Percentiles rank a stretch among this genome's conserved stretches.
Conservation (phyloP, 352 stramenopile genomes). For the Pythium vanterpoolii region DNA sequence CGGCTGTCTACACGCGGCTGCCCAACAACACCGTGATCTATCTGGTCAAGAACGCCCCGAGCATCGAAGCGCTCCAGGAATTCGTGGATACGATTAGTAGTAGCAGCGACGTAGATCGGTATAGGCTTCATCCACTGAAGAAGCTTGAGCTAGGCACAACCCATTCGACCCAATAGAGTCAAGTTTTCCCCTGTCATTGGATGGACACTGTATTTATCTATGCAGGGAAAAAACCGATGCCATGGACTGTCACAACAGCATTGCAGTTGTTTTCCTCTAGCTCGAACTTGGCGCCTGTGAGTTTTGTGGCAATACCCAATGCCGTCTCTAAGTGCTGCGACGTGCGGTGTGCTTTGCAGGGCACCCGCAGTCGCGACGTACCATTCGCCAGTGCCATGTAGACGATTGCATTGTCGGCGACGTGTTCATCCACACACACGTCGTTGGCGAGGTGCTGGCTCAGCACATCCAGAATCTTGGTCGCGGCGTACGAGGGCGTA, state of each 20-base stretch:
- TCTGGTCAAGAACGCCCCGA: background rate
- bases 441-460: conserved; percentile 33
- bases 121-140: background rate
- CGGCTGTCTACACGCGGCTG: background rate
- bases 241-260: conserved; percentile 44
- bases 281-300: conserved; percentile 39
- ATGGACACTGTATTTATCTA: too few species aligned
- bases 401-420: conserved; percentile 67
- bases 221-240: conserved; percentile 26
- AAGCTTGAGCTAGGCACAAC: background rate
- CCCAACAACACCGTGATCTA: conserved; percentile 12
- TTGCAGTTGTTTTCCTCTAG: conserved; percentile 39
- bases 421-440: conserved; percentile 66
- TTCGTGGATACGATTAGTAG: too few species aligned
- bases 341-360: conserved; percentile 32
- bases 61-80: background rate
- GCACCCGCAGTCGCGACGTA: conserved; percentile 49
- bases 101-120: background rate
- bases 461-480: conserved; percentile 24
- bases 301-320: conserved; percentile 31
- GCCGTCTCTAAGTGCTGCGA: conserved; percentile 62
- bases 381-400: conserved; percentile 64
- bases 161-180: background rate
- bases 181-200: background rate
- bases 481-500: conserved; percentile 35